Base-by-base conservation (phyloP, 2,329 filamentous ascomycete genomes). In the Herpotrichia juniperi region DNA sequence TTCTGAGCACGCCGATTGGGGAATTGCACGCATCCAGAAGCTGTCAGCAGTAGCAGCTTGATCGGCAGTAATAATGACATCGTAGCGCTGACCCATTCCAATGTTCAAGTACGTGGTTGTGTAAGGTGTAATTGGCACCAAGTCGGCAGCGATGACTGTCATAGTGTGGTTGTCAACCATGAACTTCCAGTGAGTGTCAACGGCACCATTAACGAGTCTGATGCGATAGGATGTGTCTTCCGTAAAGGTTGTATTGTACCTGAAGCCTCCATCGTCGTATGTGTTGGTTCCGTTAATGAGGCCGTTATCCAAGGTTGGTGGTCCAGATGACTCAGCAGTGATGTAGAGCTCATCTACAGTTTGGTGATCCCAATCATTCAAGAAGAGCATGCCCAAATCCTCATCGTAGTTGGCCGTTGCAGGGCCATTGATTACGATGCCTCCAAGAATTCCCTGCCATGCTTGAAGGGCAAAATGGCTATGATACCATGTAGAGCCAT, bases 231-330 rank as follows among this genome's bases (percentile, higher is more conserved):
- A 74, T 35, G 73, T 78, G 17, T 73, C 75, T 4, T 66, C 62
- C 3, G 64, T 58, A 54, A 79, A 79, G 3, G 58, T 53, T 0
- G 51, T 53, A 34, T 73, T 70, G 62, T 73, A 78, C 30, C 71
- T 69, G 19, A 53, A 59, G 3, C 67, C 63, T 11, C 59, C 64
- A 37, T 66, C 61, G 3, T 63, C 61, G 56, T 67, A 76, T 1
- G 70, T 68, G 54, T 78, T 78, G 53, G 69, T 74, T 19, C 76
- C 76, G 57, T 79, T 79, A 64, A 79, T 78, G 4, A 78, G 61
- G 46, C 71, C 74, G 43, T 72, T 78, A 57, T 77, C 74, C 10
- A 78, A 59, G 3, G 63, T 71, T 9, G 64, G 72, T 3, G 74
- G 72, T 2, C 65, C 64, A 7, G 47, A 55, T 19, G 54, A 55